Evolutionary conservation across 2,329 filamentous ascomycete species (phyloP), one percentile per base, ranked within the genome.

Genomic region (Talaromyces amestolkiae): DNA sequence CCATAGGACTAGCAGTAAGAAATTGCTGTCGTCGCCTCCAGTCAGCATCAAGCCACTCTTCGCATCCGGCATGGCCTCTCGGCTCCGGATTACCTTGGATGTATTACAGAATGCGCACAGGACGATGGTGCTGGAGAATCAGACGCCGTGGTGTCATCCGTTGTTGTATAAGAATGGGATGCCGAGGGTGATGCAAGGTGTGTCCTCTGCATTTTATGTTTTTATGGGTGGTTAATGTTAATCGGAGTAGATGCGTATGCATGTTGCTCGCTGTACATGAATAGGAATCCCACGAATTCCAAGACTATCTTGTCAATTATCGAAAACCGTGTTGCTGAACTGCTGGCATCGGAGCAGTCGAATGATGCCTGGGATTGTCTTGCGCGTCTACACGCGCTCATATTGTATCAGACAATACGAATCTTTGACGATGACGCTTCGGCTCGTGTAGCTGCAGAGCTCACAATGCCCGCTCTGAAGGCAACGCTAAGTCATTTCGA

Each of bases 131-230:
- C 66, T 78, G 9, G 77, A 82, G 54, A 83, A 78, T 17, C 74
- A 80, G 59, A 84, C 83, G 0, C 83, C 83, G 0, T 87, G 85
- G 85, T 81, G 77, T 35, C 85, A 87, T 67, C 75, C 76, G 0
- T 71, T 76, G n/a, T 74, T 87, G 0, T 87, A 85, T 66, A 75
- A 75, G n/a, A 77, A 82, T 2, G 64, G 71, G 9, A 85, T 87
- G 83, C 85, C 85, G 0, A 74, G 74, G 35, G 76, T 72, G 0
- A 80, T 87, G 69, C 81, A 86, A 76, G 84, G 82, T 81, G 69
- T 19, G 61, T 66, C 10, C 2, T 5, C 10, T 7, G 8, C 1
- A 8, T 19, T n/a, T 43, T 7, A 19, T n/a, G 6, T 43, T 43
- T 9, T 43, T 19, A 13, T 19, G 13, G 19, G 11, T 2, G 11